phyloP scores from a whole-genome alignment of 2,329 filamentous ascomycete species.

The Ophiocordyceps sinensis region DNA sequence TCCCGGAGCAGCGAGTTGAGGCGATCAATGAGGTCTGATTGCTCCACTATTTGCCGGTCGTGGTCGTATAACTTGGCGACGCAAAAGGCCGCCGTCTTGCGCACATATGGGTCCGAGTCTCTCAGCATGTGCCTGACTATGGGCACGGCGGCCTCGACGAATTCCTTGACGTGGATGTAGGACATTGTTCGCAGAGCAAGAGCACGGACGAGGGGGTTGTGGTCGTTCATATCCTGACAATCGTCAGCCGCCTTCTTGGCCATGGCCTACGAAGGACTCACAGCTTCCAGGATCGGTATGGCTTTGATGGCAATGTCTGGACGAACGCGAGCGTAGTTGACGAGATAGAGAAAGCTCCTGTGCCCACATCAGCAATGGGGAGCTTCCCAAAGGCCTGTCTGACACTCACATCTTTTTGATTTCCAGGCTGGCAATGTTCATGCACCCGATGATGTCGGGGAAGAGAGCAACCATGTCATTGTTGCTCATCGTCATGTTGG shows the following conservation, averaged over 20 bases:
- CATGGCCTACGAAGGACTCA: conserved; percentile 23
- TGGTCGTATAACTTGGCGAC: conserved; percentile 98
- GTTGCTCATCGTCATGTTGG: conserved; percentile 99
- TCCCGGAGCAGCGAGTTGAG: conserved; percentile 83
- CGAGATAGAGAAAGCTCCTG: conserved; percentile 94
- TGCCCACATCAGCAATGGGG: neutral
- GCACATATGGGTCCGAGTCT: conserved; percentile 87
- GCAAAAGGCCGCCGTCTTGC: conserved; percentile 91
- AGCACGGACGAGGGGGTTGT: conserved; percentile 82
- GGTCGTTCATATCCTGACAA: conserved; percentile 78
- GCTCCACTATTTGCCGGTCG: conserved; percentile 78
- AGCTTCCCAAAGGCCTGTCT: too few relatives aligned
- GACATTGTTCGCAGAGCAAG: conserved; percentile 90
- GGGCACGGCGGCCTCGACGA: conserved; percentile 78
- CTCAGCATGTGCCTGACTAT: conserved; percentile 71
- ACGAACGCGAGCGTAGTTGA: conserved; percentile 92
- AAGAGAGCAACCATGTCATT: conserved; percentile 98
- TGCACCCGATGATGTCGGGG: conserved; percentile 87
- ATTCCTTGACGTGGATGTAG: conserved; percentile 92
- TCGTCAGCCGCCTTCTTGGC: conserved; percentile 5
- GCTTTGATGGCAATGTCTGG: conserved; percentile 90
- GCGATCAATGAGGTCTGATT: conserved; percentile 79
- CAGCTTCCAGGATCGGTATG: conserved; percentile 70
- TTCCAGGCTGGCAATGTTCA: conserved; percentile 86
- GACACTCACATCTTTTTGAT: conserved; percentile 93